Base-by-base conservation (phyloP, 225 moss, liverwort and hornwort species). In the Asterella californica region DNA sequence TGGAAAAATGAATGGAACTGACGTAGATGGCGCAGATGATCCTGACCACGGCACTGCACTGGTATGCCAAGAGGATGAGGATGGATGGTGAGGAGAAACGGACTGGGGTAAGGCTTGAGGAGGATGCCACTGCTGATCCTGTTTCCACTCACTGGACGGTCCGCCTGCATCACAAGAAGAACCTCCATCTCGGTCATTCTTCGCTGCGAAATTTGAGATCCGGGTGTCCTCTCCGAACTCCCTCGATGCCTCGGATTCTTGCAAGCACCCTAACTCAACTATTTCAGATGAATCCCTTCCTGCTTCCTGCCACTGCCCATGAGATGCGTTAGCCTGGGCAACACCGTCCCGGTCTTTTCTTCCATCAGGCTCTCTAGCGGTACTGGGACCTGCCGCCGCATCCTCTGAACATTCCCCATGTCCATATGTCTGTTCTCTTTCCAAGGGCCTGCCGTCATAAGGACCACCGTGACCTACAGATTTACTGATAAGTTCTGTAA, bases 191-290 rank as follows among this genome's bases (percentile, higher is more conserved):
- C 70, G 27, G 1, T 79, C 83, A 59, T 78, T 76, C 22, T 74
- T 74, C 6, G 42, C 42, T 18, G 62, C 42, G 50, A 29, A 79
- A 71, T 45, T 81, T 46, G 47, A 22, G 30, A 25, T 19, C 36
- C 81, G 81, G 32, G 75, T 74, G 32, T 88, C 81, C 47, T 86
- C 88, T 18, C 38, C 84, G 70, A 66, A 57, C 74, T 81, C 86
- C 83, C 81, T 82, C 8, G 78, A 79, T 53, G 71, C 78, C 71
- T 59, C 75, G 37, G 72, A 74, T 74, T 81, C 70, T 29, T 71
- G 66, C 17, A 78, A 72, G 6, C 42, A 77, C 15, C 76, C 65
- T 25, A 10, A 67, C 59, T 64, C 48, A 53, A 68, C 66, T 10
- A 30, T 38, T 70, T 78, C 80, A 15, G 62, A 54, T 54, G 61